A percentile compares a stretch with the other conserved stretches of the same genome.
These are phyloP conservation scores for Marchantia polymorpha DNA, from an alignment of 225 moss, liverwort and hornwort genomes.

Conservation along the genomic window DNA sequence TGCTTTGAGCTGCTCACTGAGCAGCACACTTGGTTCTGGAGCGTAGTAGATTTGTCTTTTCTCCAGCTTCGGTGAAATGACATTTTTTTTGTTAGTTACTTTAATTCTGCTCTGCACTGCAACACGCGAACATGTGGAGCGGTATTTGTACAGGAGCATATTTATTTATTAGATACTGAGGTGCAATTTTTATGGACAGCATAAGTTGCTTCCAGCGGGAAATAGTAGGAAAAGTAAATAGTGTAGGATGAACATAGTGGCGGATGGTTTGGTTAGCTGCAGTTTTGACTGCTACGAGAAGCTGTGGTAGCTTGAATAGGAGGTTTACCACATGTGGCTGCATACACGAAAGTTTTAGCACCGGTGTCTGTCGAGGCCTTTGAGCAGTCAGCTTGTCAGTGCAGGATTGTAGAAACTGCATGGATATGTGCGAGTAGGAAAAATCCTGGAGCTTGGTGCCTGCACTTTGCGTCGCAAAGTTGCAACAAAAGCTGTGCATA, in stretches of 20 bases:
- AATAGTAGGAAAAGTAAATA: background rate
- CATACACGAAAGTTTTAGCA: background rate
- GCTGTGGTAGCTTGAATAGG: background rate
- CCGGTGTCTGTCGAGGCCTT: background rate
- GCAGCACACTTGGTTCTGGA: background rate
- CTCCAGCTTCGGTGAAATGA: background rate
- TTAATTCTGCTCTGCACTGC: background rate
- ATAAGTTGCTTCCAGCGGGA: background rate
- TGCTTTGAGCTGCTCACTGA: background rate
- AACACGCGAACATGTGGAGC: background rate
- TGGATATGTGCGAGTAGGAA: no score
- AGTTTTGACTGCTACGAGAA: background rate
- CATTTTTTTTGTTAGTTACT: background rate
- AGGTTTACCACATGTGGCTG: background rate
- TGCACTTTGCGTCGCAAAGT: no score
- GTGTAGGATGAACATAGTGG: background rate
- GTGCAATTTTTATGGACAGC: background rate
- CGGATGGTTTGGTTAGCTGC: background rate
- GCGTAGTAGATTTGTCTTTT: background rate
- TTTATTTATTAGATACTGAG: background rate
- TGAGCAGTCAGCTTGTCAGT: no score
- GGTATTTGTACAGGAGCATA: background rate
- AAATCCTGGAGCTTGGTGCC: no score
- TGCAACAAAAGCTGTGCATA: no score
- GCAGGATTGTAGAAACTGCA: no score